phyloP scores from a whole-genome alignment of 2,329 filamentous ascomycete species.

The Hypoxylon sp. region DNA sequence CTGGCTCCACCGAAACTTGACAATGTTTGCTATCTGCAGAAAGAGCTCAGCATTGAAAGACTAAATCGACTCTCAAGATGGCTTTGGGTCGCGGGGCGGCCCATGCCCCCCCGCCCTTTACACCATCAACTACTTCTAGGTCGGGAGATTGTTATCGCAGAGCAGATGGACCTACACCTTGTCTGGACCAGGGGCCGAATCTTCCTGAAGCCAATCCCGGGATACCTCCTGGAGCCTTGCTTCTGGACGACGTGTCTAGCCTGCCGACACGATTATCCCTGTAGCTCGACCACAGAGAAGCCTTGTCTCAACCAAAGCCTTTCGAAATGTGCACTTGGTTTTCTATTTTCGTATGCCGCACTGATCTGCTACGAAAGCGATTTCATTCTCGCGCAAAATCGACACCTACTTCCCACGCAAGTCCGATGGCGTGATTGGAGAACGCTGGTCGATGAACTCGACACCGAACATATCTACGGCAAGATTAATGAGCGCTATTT shows the following conservation, averaged over 20 bases:
- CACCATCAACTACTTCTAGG: slow-evolving; percentile 39
- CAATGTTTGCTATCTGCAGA: slow-evolving; percentile 2
- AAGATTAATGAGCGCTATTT: slow-evolving; percentile 49
- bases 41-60: slow-evolving; percentile 12
- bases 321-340: slow-evolving; percentile 46
- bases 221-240: slow-evolving; percentile 40
- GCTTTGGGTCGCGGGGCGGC: slow-evolving; percentile 43
- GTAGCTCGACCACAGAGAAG: background rate
- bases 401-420: slow-evolving; percentile 46
- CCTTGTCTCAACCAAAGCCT: background rate
- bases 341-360: slow-evolving; percentile 28
- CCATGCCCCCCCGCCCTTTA: slow-evolving; percentile 39
- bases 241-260: slow-evolving; percentile 34
- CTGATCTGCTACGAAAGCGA: background rate
- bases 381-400: slow-evolving; percentile 44
- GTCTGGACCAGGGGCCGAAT: slow-evolving; percentile 36
- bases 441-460: slow-evolving; percentile 44
- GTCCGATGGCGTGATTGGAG: slow-evolving; percentile 52
- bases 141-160: slow-evolving; percentile 36
- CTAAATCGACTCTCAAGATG: slow-evolving; percentile 13
- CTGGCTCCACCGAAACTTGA: slow-evolving; percentile 14
- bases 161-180: slow-evolving; percentile 40
- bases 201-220: too few species aligned
- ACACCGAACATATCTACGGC: background rate
- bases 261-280: slow-evolving; percentile 63